Base-by-base conservation (phyloP, 2,329 filamentous ascomycete species). In the Aspergillus japonicus region DNA sequence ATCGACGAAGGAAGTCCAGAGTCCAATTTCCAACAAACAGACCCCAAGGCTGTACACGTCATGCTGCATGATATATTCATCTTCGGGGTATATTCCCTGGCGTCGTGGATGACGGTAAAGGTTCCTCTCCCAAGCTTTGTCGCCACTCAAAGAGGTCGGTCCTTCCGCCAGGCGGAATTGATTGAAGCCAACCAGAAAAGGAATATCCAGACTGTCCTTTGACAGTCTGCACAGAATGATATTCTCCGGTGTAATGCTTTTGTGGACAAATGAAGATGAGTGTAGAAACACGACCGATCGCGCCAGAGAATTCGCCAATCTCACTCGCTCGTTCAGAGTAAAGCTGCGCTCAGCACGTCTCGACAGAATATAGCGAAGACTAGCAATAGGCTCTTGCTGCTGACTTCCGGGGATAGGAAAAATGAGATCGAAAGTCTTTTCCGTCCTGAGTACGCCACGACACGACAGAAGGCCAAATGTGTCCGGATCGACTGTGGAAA, bases 11-110 rank as follows among this genome's bases (percentile, higher is more conserved):
- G 54, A 60, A 10, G 14, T 21, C 56, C 61, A 75, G 0, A 85
- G 61, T 0, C 81, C 82, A 21, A 85, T 77, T 66, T 86, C 83
- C 0, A 86, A 68, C 0, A 86, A 73, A 58, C 79, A 82, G 0
- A 85, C 80, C 0, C 83, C 83, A 0, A 85, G 73, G 51, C 81
- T 83, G 68, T 85, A 85, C 11, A 85, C 81, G 60, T 85, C 82
- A 62, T 86, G 82, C 57, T 82, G 78, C 78, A 84, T 84, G 2
- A 62, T 68, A 61, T 82, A 85, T 0, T 65, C 58, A 1, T 79
- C 73, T 21, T 75, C 68, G 0, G 74, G 72, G 1, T 63, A 57
- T 0, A 72, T 23, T 0, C 82, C 81, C 63, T 84, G 81, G 0
- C 82, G 76, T 0, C 63, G 59, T 0, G 82, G 81, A 62, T 85